Base-by-base conservation (phyloP, 2,329 filamentous ascomycete species). In the Helotiales sp. region DNA sequence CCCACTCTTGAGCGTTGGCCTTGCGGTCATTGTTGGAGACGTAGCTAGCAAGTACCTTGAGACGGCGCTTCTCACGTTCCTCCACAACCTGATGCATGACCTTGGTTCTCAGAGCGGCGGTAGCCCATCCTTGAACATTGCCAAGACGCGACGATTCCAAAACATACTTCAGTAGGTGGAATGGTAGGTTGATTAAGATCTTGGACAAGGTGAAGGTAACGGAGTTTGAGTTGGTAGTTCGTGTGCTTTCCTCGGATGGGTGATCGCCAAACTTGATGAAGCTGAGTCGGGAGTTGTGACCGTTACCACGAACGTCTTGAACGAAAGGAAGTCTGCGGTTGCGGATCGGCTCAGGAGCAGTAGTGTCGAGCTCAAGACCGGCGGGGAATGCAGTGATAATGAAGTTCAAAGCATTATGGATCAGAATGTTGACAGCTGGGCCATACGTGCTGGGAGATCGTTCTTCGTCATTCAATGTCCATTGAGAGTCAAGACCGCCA, bases 201-300 rank as follows among this genome's bases (percentile, higher is more conserved):
- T 82, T 85, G 0, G 89, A 91, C 5, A 92, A 74, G 0, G 81
- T 72, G 29, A 78, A 62, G 17, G 69, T 67, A 47, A 70, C 68
- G 19, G 71, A 67, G 31, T 71, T 69, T 22, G 68, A 66, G 13
- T 65, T 64, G 10, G 65, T 58, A 9, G 61, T 52, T 57, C 61
- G 75, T 50, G 66, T 65, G 29, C 69, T 66, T 10, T 77, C 74
- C 31, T 79, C 73, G 25, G 75, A 75, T n/a, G 65, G 56, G 51
- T 70, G 67, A 63, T 90, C 87, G n/a, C 88, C 88, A 66, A 91
- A 91, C 59, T 85, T 83, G 52, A 91, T 90, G 60, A 79, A 81
- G 60, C 80, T 82, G 10, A 89, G 75, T 25, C 85, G 81, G 36
- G 80, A 78, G 51, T 83, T 76, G 52, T 71, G 66, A 19, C 75